Evolutionary conservation across 2,329 filamentous ascomycete species (phyloP), one percentile per base, ranked within the genome.

Genomic region (Diaporthe aspalathi): DNA sequence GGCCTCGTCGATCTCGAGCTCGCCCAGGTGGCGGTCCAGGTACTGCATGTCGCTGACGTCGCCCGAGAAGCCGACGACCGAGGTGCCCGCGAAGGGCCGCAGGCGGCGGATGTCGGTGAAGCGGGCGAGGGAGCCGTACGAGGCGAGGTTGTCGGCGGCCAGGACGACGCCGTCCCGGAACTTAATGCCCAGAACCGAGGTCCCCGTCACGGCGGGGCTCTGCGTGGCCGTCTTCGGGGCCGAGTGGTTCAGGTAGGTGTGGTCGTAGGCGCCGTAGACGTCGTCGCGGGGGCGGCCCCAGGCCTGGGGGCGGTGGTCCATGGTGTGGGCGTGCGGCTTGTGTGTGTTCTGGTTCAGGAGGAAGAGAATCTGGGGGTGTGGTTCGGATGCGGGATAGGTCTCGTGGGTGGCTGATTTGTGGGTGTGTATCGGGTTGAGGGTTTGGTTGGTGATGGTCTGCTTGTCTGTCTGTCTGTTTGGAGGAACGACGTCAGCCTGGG

Each of bases 31-130:
- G 77, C 96, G 92, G 89, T 97, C 93, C 76, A 99, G 91, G 86
- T 97, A 97, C 87, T 99, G 96, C 96, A 99, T 98, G 86, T 99
- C 96, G 75, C 94, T 97, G 77, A 99, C 92, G 85, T 99, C 96
- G 82, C 96, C 96, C 81, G 94, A 94, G 84, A 98, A 97, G 78
- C 96, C 96, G 79, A 99, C 88, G 73, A 98, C 89, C 38, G 94
- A 91, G 75, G 91, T 90, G 75, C 91, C 88, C 84, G 94, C 94
- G 84, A 98, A 98, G 77, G 91, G 89, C 78, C 94, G 94, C 76
- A 99, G 92, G 80, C 96, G 95, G 86, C 98, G 97, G 81, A 98
- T 94, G 82, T 98, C 93, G 78, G 93, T 95, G 88, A 98, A 99
- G 80, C 96, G 94, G 73, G 96, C 95, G 76, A 95, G 93, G 70